These are phyloP conservation scores for Dothidotthia symphoricarpi DNA, from an alignment of 2,329 filamentous ascomycete species.

Conservation along the genomic window DNA sequence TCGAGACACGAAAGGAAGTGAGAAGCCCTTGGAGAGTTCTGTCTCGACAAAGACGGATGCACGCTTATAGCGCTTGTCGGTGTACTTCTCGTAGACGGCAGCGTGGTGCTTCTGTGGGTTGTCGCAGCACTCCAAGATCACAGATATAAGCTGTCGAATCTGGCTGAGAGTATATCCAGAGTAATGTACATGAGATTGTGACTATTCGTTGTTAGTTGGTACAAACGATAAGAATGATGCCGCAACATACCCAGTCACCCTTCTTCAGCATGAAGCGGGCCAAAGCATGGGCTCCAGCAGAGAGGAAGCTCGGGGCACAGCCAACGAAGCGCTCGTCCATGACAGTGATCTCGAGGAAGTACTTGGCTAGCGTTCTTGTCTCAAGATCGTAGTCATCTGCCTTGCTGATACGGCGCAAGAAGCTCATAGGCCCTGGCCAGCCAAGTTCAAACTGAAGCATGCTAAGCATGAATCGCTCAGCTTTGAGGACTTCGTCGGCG, in stretches of 20 bases:
- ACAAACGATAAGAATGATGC: not conserved
- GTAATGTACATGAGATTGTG: conserved; percentile 81
- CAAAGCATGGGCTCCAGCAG: conserved; percentile 89
- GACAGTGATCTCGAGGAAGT: conserved; percentile 93
- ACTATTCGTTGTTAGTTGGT: conserved; percentile 54
- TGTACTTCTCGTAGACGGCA: conserved; percentile 90
- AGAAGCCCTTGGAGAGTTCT: conserved; percentile 65
- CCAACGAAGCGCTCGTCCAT: conserved; percentile 98
- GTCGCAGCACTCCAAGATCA: conserved; percentile 85
- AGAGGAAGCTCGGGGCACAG: conserved; percentile 82
- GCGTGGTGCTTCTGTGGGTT: conserved; percentile 76
- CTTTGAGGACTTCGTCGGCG: conserved; percentile 90
- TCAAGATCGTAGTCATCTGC: conserved; percentile 97
- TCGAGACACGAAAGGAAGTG: conserved; percentile 45
- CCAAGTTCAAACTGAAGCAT: conserved; percentile 95
- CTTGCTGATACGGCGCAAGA: conserved; percentile 94
- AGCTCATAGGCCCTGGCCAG: conserved; percentile 99
- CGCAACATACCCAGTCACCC: conserved; percentile 78
- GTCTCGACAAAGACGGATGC: conserved; percentile 76
- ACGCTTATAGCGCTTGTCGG: conserved; percentile 80
- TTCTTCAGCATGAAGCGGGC: conserved; percentile 85
- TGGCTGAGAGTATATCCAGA: conserved; percentile 90
- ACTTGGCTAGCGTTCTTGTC: conserved; percentile 92
- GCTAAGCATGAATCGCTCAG: conserved; percentile 95
- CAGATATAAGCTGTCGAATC: conserved; percentile 70